Evolutionary conservation across 352 stramenopile genomes (phyloP), one percentile per base, ranked within the genome.

Genomic region (Globisporangium nunn): DNA sequence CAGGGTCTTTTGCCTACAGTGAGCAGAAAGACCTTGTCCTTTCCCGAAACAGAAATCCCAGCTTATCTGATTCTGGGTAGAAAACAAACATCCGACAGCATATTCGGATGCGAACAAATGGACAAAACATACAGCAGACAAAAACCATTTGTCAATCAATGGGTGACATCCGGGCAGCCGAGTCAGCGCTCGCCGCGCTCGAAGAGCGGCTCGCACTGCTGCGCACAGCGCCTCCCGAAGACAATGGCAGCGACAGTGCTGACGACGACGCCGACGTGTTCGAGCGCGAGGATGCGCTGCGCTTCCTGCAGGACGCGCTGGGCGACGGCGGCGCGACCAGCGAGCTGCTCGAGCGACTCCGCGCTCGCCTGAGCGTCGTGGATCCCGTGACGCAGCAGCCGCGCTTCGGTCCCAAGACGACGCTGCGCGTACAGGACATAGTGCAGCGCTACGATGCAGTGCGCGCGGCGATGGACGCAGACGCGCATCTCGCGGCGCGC

Each of bases 331-430:
- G 74, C 4, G 67, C 81, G 1, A 49, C 71, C 15, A 17, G 68
- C 33, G 59, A 29, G 47, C 72, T 59, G 35, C 79, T 88, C 61
- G 66, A 74, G 12, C 81, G 77, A 28, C 85, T 84, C 35, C 74
- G 81, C 14, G 60, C 58, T 6, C 77, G 81, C 23, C 76, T 68
- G 39, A 52, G 56, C 0, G 81, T 84, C 68, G 63, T 90, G 37
- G 84, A 94, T 44, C 81, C 81, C 1, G 65, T 92, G 48, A 90
- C 84, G 47, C 78, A 82, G 39, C 64, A 78, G 29, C 78, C 81
- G 45, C 78, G 84, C 7, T 91, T 91, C 31, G 84, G 84, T 0
- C 81, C 84, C 18, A 88, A 88, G 58, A 94, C 88, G 71, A 61
- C 87, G 60, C 63, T 66, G 7, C 85, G 78, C 57, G 84, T 91